Conservation (phyloP, 2,329 filamentous ascomycete species). For the Stylonectria norvegica region DNA sequence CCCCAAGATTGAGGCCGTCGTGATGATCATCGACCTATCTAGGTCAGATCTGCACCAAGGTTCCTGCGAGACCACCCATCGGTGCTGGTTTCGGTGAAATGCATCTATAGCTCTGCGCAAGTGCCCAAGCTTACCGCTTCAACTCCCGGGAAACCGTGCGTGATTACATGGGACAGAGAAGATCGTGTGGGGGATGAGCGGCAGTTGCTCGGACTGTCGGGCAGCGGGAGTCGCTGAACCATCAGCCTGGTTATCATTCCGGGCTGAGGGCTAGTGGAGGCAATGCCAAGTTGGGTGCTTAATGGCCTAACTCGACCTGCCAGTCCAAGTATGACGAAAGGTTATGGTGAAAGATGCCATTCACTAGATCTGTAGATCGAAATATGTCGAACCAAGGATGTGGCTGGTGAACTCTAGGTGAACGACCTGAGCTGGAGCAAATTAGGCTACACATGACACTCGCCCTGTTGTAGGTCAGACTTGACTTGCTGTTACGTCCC, state of each 20-base stretch:
- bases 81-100: slow-evolving; percentile 1
- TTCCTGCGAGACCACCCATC: slow-evolving; percentile 4
- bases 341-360: slow-evolving; percentile 11
- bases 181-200: neutral
- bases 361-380: slow-evolving; percentile 9
- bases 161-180: neutral
- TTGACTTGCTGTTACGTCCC: slow-evolving; percentile 4
- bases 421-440: neutral
- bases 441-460: neutral
- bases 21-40: slow-evolving; percentile 8
- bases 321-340: neutral
- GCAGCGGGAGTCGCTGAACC: neutral
- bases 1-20: slow-evolving; percentile 3
- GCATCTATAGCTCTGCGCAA: neutral
- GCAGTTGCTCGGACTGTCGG: neutral
- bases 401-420: neutral
- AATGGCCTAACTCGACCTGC: too few relatives aligned
- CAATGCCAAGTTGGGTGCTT: too few relatives aligned
- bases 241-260: slow-evolving; percentile 6
- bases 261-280: neutral
- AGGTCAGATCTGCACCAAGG: slow-evolving; percentile 3
- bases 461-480: slow-evolving; percentile 1
- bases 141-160: slow-evolving; percentile 6
- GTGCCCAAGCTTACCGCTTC: slow-evolving; percentile 1
- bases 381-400: too few relatives aligned